These are phyloP conservation scores for Pseudogymnoascus sp. DNA, from an alignment of 2,329 filamentous ascomycete species.

Conservation along the genomic window DNA sequence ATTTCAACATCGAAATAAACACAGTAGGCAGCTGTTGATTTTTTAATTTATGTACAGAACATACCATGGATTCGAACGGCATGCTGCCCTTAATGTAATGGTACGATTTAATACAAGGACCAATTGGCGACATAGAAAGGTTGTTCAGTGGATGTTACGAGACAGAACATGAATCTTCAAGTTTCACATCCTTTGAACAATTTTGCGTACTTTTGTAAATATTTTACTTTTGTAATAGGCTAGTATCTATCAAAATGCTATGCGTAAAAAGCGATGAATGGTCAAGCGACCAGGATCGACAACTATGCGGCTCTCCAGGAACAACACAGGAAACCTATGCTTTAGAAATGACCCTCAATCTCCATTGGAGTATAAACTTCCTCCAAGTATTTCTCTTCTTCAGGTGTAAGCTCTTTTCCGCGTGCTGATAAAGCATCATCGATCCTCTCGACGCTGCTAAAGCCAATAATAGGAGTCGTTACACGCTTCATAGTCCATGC, in stretches of 20 bases:
- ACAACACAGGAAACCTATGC: background rate
- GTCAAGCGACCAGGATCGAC: background rate
- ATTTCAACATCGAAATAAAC: background rate
- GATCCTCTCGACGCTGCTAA: conserved; percentile 42
- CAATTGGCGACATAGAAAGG: background rate
- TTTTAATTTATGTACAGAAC: too few relatives aligned
- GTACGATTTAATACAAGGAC: background rate
- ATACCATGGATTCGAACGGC: too few relatives aligned
- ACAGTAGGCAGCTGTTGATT: too few relatives aligned
- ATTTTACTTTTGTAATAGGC: conserved; percentile 3
- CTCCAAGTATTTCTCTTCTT: conserved; percentile 46
- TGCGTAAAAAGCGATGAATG: background rate
- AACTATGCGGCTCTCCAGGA: background rate
- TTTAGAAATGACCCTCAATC: conserved; percentile 26
- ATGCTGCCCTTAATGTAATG: background rate
- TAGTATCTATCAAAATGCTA: background rate
- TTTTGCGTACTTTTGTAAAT: background rate
- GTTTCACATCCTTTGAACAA: background rate
- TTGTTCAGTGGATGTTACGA: background rate
- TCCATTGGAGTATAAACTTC: conserved; percentile 43
- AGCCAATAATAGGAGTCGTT: conserved; percentile 44
- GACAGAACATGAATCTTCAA: background rate
- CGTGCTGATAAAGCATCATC: conserved; percentile 41
- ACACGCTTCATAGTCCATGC: conserved; percentile 44
- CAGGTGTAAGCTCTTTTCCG: conserved; percentile 36